A percentile compares a stretch with the other conserved stretches of the same genome.
phyloP scores from a whole-genome alignment of 805 yeast genomes.

The Wickerhamomyces rabaulensis region DNA sequence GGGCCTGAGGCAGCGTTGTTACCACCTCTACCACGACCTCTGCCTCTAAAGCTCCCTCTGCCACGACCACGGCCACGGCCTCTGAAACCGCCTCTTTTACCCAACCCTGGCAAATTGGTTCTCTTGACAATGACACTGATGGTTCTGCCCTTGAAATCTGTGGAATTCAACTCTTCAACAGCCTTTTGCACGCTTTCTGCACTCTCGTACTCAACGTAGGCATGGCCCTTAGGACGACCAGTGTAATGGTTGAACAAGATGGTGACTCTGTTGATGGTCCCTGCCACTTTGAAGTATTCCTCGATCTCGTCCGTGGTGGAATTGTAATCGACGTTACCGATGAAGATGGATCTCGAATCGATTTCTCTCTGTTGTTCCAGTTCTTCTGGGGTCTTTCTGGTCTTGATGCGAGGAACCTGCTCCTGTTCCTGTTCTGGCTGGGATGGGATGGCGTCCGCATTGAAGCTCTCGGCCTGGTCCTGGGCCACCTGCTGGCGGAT shows the following conservation, averaged over 20 bases:
- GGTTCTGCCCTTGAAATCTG: slow-evolving; percentile 40
- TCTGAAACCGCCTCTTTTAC: slow-evolving; percentile 21
- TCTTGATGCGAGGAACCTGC: background rate
- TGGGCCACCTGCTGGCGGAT: slow-evolving; percentile 5
- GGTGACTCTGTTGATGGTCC: slow-evolving; percentile 47
- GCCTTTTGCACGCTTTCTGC: slow-evolving; percentile 42
- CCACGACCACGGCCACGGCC: slow-evolving; percentile 18
- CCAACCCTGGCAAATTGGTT: slow-evolving; percentile 48
- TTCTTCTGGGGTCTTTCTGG: slow-evolving; percentile 24
- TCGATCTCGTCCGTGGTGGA: slow-evolving; percentile 49
- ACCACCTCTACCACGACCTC: slow-evolving; percentile 1
- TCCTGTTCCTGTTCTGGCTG: background rate
- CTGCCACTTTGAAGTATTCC: slow-evolving; percentile 37
- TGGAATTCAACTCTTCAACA: slow-evolving; percentile 35
- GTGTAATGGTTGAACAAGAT: slow-evolving; percentile 40
- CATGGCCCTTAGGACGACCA: slow-evolving; percentile 53
- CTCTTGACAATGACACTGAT: slow-evolving; percentile 46
- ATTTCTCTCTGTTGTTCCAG: slow-evolving; percentile 34
- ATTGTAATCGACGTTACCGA: slow-evolving; percentile 45
- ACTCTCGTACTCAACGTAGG: slow-evolving; percentile 53
- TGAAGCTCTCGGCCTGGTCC: slow-evolving; percentile 5
- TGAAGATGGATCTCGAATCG: slow-evolving; percentile 49
- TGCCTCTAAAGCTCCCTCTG: slow-evolving; percentile 4
- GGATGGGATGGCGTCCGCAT: background rate
- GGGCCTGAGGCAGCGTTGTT: background rate